Evolutionary conservation across 331 rosid species (phyloP), one percentile per base, ranked within the genome.

Genomic region (Cucumis variabilis): DNA sequence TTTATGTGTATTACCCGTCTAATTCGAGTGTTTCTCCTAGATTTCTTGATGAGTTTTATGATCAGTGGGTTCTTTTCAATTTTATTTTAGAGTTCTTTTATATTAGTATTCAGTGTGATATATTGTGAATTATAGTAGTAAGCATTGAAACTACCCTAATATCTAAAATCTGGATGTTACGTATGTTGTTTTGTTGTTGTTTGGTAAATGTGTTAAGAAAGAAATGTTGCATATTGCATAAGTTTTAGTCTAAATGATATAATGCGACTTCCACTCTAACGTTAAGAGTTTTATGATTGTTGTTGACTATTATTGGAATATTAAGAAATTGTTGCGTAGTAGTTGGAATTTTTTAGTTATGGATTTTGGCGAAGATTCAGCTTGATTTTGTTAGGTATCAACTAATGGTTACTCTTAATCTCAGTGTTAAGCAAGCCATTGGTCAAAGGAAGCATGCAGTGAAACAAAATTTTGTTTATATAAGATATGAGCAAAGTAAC

Each of bases 401-500:
- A 58, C 86, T 82, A 33, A 82, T 62, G 19, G 83, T 78, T 89
- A 17, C 87, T 85, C 72, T 84, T 86, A 24, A 78, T 86, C 86
- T 73, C 66, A 94, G 99, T 92, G 89, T 84, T 92, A 68, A 84
- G 82, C 48, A 89, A 69, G 87, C 92, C 89, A 76, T 63, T 90
- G 86, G 86, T 73, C 93, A 58, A 89, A 91, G 92, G 91, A 90
- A 91, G 77, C 12, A 50, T 2, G 85, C 88, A 8, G 28, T 87
- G 85, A 94, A 88, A 86, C 92, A 96, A 78, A 86, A 75, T 88
- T 82, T 94, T 17, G 83, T 95, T 84, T 89, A 1, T 30, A 30
- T 30, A 30, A 30, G 37, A 30, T 30, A 3, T 30, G 37, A 30
- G 37, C 37, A 30, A 90, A 90, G 90, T 71, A 81, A 93, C n/a